These are phyloP conservation scores for Rhizopogon salebrosus DNA, from an alignment of 768 basidiomycete species.

Conservation along the genomic window DNA sequence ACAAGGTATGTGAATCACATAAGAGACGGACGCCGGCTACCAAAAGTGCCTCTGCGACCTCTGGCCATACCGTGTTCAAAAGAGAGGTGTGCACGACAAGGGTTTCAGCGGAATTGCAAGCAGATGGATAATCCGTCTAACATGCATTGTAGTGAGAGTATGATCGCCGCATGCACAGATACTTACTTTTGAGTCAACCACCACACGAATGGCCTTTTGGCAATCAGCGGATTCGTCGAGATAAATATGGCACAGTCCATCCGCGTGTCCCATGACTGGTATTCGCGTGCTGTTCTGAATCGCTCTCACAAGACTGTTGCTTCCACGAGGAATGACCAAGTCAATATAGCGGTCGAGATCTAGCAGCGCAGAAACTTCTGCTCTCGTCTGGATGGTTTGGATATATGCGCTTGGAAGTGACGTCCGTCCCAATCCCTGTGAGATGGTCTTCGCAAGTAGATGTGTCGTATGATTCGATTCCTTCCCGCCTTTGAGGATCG, in stretches of 20 bases:
- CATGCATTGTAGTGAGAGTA: conserved; percentile 1
- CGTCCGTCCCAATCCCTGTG: conserved; percentile 67
- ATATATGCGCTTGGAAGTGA: conserved; percentile 76
- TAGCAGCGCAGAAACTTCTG: conserved; percentile 85
- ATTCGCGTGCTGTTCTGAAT: conserved; percentile 91
- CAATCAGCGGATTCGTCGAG: conserved; percentile 77
- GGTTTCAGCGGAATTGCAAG: conserved; percentile 91
- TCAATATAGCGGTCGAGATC: conserved; percentile 90
- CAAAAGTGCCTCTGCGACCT: conserved; percentile 70
- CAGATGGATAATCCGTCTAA: conserved; percentile 91
- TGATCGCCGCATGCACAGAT: not conserved
- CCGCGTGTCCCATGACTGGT: conserved; percentile 98
- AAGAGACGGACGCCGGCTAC: conserved; percentile 66
- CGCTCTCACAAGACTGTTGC: conserved; percentile 80
- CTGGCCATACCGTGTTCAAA: conserved; percentile 73
- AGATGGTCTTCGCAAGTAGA: conserved; percentile 76
- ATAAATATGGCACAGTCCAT: conserved; percentile 89
- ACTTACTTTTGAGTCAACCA: conserved; percentile 84
- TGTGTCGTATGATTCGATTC: conserved; percentile 82
- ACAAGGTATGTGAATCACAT: conserved; percentile 66
- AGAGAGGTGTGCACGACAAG: conserved; percentile 78
- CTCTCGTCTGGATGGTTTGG: conserved; percentile 87
- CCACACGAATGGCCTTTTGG: conserved; percentile 77
- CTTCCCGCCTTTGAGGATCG: conserved; percentile 96
- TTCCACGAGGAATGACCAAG: conserved; percentile 93